These are phyloP conservation scores for Westerdykella sp. DNA, from an alignment of 2,329 filamentous ascomycete species.

Conservation along the genomic window DNA sequence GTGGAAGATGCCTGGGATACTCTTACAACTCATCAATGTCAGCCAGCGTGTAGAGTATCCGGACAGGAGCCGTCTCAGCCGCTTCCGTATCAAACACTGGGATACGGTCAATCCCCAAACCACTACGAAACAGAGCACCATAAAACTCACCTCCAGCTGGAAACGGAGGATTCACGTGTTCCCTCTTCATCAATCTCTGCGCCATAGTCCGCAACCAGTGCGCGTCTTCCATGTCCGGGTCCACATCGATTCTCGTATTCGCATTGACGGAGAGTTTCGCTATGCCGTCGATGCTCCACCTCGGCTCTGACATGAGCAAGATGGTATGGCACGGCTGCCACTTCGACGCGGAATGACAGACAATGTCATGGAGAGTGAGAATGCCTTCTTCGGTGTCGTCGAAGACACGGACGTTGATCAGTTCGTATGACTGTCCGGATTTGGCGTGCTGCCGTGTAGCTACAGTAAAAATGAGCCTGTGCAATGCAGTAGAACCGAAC, in stretches of 20 bases:
- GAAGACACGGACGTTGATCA: slow-evolving; percentile 49
- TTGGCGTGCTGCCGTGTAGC: slow-evolving; percentile 37
- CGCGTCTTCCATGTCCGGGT: slow-evolving; percentile 50
- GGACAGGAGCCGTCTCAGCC: slow-evolving; percentile 20
- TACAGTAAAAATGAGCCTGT: neutral
- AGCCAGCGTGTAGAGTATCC: slow-evolving; percentile 40
- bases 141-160: slow-evolving; percentile 29
- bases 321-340: slow-evolving; percentile 48
- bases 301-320: slow-evolving; percentile 46
- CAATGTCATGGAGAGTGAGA: slow-evolving; percentile 52
- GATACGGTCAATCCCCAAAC: neutral
- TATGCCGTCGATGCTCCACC: slow-evolving; percentile 34
- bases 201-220: slow-evolving; percentile 50
- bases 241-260: slow-evolving; percentile 49
- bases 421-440: slow-evolving; percentile 40
- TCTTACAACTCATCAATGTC: slow-evolving; percentile 40
- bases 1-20: neutral
- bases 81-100: slow-evolving; percentile 16
- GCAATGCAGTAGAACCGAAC: neutral
- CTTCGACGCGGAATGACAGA: slow-evolving; percentile 39
- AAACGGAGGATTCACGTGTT: slow-evolving; percentile 48
- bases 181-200: slow-evolving; percentile 43
- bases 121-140: neutral
- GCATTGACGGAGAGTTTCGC: slow-evolving; percentile 34
- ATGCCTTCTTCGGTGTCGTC: slow-evolving; percentile 52